These are phyloP conservation scores for Verticillium longisporum DNA, from an alignment of 2,329 filamentous ascomycete species.

Conservation along the genomic window DNA sequence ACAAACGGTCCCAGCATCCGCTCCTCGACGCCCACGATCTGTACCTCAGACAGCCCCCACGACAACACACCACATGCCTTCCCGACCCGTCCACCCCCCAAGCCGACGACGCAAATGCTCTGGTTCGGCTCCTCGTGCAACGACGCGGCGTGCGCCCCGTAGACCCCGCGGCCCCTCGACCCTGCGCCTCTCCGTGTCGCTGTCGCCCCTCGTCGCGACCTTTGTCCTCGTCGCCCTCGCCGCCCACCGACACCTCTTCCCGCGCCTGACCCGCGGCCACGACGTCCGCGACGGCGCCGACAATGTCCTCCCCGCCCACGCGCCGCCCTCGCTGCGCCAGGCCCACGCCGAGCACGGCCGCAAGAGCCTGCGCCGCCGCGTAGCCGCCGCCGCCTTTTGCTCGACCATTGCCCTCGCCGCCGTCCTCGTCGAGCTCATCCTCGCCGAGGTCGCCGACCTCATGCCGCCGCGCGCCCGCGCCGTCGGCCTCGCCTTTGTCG, in stretches of 20 bases:
- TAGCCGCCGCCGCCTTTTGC: constrained; percentile 63
- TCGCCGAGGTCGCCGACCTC: constrained; percentile 76
- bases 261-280: constrained; percentile 56
- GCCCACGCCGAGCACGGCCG: constrained; percentile 52
- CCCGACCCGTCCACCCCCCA: not conserved
- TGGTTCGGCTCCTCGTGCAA: constrained; percentile 39
- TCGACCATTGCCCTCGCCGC: constrained; percentile 70
- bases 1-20: not conserved
- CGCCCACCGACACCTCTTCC: constrained; percentile 64
- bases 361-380: constrained; percentile 41
- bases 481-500: constrained; percentile 60
- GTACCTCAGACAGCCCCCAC: not conserved
- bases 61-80: constrained; percentile 4
- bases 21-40: not conserved
- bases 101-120: constrained; percentile 6
- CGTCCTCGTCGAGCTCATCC: constrained; percentile 71
- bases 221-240: constrained; percentile 58
- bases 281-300: constrained; percentile 48
- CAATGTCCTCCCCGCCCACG: constrained; percentile 54
- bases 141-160: constrained; percentile 48
- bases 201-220: constrained; percentile 64
- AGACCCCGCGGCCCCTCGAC: constrained; percentile 29
- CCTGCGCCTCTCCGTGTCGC: constrained; percentile 46
- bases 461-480: constrained; percentile 62
- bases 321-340: constrained; percentile 50